These are phyloP conservation scores for Annulohypoxylon bovei DNA, from an alignment of 495 filamentous ascomycete species.

Conservation along the genomic window DNA sequence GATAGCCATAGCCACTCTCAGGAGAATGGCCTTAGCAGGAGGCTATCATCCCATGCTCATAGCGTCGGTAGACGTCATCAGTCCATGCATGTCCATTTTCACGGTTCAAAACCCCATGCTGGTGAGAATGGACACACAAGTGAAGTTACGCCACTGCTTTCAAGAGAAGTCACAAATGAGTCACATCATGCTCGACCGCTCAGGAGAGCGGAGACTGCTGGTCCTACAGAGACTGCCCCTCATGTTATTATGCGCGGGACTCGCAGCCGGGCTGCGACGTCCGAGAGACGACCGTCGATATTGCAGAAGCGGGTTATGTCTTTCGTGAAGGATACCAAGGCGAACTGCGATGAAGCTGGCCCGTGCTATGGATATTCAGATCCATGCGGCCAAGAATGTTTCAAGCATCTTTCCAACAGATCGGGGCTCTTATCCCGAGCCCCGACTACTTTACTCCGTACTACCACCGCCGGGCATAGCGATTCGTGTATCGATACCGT, in stretches of 20 bases:
- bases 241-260: not conserved
- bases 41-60: slow-evolving; percentile 39
- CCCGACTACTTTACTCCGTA: slow-evolving; percentile 40
- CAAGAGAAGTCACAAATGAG: slow-evolving; percentile 26
- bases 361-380: slow-evolving; percentile 87
- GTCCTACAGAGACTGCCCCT: slow-evolving; percentile 20
- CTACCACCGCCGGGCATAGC: slow-evolving; percentile 26
- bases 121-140: slow-evolving; percentile 40
- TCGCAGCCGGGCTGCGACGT: slow-evolving; percentile 35
- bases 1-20: slow-evolving; percentile 44
- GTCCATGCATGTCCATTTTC: slow-evolving; percentile 18
- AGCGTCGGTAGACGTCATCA: slow-evolving; percentile 21
- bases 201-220: slow-evolving; percentile 38
- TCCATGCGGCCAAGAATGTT: slow-evolving; percentile 85
- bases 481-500: slow-evolving; percentile 35
- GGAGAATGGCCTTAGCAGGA: slow-evolving; percentile 41
- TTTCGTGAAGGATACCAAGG: slow-evolving; percentile 73
- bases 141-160: slow-evolving; percentile 52
- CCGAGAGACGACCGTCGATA: slow-evolving; percentile 58
- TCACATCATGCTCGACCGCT: slow-evolving; percentile 6
- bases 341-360: slow-evolving; percentile 75
- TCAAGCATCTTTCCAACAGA: slow-evolving; percentile 60
- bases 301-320: slow-evolving; percentile 64
- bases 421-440: slow-evolving; percentile 38
- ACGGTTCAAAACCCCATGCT: slow-evolving; percentile 15